Evolutionary conservation across 371 early-diverging fungal species (phyloP).

Genomic region (Mortierella sp.): DNA sequence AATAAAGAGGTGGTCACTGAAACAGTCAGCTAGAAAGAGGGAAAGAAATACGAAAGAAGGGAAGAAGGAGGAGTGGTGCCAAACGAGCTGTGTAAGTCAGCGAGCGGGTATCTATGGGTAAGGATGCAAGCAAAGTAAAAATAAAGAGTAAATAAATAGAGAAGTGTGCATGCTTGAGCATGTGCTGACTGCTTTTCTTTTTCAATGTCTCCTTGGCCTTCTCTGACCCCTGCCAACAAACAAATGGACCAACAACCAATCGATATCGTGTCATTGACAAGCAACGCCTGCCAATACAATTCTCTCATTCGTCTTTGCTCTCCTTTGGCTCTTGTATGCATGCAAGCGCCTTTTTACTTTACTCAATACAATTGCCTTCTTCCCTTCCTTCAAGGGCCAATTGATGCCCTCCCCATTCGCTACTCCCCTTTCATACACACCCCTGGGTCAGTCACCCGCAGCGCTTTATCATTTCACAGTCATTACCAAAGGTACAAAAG

Average conservation of each 20-base stretch:
- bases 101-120: background rate
- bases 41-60: background rate
- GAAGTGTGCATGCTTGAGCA: background rate
- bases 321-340: background rate
- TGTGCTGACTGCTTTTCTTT: no score
- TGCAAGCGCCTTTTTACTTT: background rate
- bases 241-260: conserved; percentile 51
- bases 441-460: background rate
- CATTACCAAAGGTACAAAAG: conserved; percentile 7
- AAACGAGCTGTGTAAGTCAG: background rate
- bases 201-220: background rate
- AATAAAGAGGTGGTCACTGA: background rate
- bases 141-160: background rate
- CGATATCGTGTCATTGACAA: conserved; percentile 44
- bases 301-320: background rate
- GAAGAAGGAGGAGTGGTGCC: background rate
- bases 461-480: background rate
- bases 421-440: background rate
- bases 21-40: background rate
- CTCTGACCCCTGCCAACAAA: conserved; percentile 20
- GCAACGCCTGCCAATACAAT: conserved; percentile 41
- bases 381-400: no score
- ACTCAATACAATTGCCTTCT: background rate
- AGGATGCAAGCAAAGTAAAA: background rate
- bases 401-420: background rate